Evolutionary conservation across 345 rosid species (phyloP), one percentile per base, ranked within the genome.

Genomic region (Boechera stricta): DNA sequence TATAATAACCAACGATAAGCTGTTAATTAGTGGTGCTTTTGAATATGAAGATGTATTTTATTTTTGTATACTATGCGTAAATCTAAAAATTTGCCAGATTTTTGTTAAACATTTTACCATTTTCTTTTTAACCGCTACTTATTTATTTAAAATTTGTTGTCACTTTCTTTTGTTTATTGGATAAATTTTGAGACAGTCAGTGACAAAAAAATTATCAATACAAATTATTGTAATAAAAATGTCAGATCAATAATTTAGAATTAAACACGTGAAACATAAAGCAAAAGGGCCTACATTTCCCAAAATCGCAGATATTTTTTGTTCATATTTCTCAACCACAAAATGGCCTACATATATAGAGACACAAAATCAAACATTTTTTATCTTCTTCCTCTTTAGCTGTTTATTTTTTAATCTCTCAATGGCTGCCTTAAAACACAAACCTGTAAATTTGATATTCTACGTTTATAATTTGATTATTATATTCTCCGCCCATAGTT

Each of bases 351-450:
- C 52, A 31, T 74, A 33, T 55, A 74, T 11, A 42, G 35, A 64
- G 32, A 65, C 4, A n/a, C 47, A 54, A 31, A 56, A 10, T 47
- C 66, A 29, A 66, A 39, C 58, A 66, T 38, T 10, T 41, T 24
- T 24, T 56, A 66, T 57, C 78, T 29, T 33, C 49, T 52, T 24
- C 59, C 11, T 24, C 12, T 36, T 24, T 47, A 11, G 3, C 1
- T 73, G 32, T 52, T 12, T 41, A 6, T 18, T 6, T 35, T 47
- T 31, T 49, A 12, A 18, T 41, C 28, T 39, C 42, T 15, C 63
- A 53, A 74, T 74, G 72, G 66, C 66, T 66, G 9, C 51, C 48
- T 36, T 15, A 6, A 56, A 21, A 35, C 7, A 7, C 66, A 74
- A 26, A 56, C 32, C 78, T 45, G 39, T 56, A 35, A 47, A 57